These are phyloP conservation scores for Candida schatavii DNA, from an alignment of 805 yeast genomes.

Conservation along the genomic window DNA sequence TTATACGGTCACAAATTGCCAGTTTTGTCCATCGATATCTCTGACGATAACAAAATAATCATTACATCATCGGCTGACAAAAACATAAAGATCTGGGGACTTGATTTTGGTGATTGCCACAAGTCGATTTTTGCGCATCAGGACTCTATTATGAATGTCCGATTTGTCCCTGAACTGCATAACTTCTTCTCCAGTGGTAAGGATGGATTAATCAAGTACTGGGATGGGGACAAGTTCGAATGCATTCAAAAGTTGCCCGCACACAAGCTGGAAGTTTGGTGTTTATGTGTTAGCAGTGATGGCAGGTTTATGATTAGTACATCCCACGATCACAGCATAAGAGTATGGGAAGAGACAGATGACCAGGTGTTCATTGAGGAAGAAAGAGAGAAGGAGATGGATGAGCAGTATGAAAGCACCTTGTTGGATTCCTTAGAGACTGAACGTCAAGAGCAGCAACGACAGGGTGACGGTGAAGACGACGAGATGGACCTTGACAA, in stretches of 20 bases:
- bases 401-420: constrained; percentile 83
- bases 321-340: constrained; percentile 89
- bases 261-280: constrained; percentile 95
- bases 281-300: constrained; percentile 68
- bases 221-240: constrained; percentile 98
- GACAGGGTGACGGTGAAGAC: constrained; percentile 27
- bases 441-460: constrained; percentile 28
- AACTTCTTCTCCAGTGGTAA: constrained; percentile 88
- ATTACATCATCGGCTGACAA: constrained; percentile 96
- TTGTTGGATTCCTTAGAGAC: constrained; percentile 70
- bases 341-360: constrained; percentile 91
- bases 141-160: constrained; percentile 88
- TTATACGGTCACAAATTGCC: constrained; percentile 96
- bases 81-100: constrained; percentile 96
- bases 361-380: constrained; percentile 97
- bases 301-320: constrained; percentile 76
- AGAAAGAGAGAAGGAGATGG: constrained; percentile 94
- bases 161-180: constrained; percentile 80
- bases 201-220: constrained; percentile 85
- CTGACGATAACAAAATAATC: constrained; percentile 81
- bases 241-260: constrained; percentile 79
- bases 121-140: constrained; percentile 95
- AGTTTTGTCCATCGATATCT: constrained; percentile 87
- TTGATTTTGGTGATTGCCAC: constrained; percentile 98
- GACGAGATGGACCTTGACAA: constrained; percentile 39